These are phyloP conservation scores for Fonsecaea multimorphosa DNA, from an alignment of 2,329 filamentous ascomycete species.

Conservation along the genomic window DNA sequence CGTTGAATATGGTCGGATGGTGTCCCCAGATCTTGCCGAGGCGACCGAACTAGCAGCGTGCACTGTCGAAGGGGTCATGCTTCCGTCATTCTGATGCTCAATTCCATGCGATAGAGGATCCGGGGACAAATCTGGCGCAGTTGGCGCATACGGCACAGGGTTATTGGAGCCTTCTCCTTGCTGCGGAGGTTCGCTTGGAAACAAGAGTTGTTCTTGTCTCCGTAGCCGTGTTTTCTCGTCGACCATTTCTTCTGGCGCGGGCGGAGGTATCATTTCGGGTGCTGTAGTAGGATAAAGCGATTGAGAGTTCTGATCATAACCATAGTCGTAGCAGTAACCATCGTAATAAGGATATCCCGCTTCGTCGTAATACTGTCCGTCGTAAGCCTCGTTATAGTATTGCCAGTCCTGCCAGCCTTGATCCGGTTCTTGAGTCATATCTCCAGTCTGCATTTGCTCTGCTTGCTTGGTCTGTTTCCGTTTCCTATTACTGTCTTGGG, in stretches of 20 bases:
- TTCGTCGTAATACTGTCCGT: slow-evolving; percentile 38
- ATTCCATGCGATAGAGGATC: slow-evolving; percentile 42
- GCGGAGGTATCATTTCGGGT: slow-evolving; percentile 46
- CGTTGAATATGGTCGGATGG: slow-evolving; percentile 38
- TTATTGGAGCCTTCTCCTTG: slow-evolving; percentile 55
- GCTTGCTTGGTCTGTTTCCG: slow-evolving; percentile 27
- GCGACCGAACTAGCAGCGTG: slow-evolving; percentile 34
- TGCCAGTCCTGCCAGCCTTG: slow-evolving; percentile 27
- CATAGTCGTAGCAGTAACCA: slow-evolving; percentile 25
- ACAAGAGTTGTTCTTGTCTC: slow-evolving; percentile 75
- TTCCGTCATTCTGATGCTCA: slow-evolving; percentile 48
- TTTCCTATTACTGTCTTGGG: slow-evolving; percentile 71
- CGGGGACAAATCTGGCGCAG: slow-evolving; percentile 54
- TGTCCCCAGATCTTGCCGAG: slow-evolving; percentile 43
- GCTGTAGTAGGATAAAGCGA: slow-evolving; percentile 18
- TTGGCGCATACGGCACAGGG: slow-evolving; percentile 46
- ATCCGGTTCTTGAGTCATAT: slow-evolving; percentile 16
- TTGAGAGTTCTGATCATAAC: slow-evolving; percentile 24
- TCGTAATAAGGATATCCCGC: slow-evolving; percentile 33
- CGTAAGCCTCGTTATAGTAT: slow-evolving; percentile 26
- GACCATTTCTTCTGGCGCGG: slow-evolving; percentile 65
- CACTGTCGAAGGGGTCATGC: slow-evolving; percentile 35
- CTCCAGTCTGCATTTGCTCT: slow-evolving; percentile 17
- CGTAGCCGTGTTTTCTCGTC: slow-evolving; percentile 83
- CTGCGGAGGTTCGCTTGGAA: slow-evolving; percentile 78